Evolutionary conservation across 768 basidiomycete genomes (phyloP).

Genomic region (Amanita phalloides): DNA sequence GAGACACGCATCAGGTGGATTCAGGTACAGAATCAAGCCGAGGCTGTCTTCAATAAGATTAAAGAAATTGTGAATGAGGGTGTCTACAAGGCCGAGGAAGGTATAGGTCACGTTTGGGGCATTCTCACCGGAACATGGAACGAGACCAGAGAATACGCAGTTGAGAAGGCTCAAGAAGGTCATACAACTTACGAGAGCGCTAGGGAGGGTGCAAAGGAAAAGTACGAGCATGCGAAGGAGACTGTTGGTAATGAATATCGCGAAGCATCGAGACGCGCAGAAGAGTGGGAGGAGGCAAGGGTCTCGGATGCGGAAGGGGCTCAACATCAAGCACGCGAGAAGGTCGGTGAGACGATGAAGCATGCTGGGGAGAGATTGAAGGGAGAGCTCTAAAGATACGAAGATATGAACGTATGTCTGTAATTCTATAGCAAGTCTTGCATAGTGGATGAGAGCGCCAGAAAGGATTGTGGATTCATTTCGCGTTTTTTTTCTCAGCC

Average conservation of each 20-base stretch:
- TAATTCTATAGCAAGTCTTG: no score
- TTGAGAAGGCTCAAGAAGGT: conserved; percentile 11
- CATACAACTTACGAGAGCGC: conserved; percentile 1
- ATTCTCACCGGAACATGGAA: conserved; percentile 32
- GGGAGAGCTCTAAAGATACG: conserved; percentile 22
- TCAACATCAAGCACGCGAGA: conserved; percentile 13
- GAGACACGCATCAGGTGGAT: conserved; percentile 76
- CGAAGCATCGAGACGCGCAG: conserved; percentile 10
- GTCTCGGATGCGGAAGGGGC: conserved; percentile 14
- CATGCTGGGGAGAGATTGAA: conserved; percentile 24
- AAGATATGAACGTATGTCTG: no score
- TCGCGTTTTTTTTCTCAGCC: no score
- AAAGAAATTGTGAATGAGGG: conserved; percentile 56
- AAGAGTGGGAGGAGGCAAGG: conserved; percentile 21
- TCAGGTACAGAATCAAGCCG: conserved; percentile 46
- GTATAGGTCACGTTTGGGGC: conserved; percentile 38
- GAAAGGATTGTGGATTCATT: no score
- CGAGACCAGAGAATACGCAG: conserved; percentile 19
- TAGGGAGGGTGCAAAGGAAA: conserved; percentile 7
- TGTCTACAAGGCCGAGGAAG: conserved; percentile 69
- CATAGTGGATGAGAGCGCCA: no score
- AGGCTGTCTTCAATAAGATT: conserved; percentile 49
- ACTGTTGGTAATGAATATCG: conserved; percentile 14
- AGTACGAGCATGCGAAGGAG: conserved; percentile 15
- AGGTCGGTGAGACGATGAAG: conserved; percentile 27